Evolutionary conservation across 2,329 filamentous ascomycete species (phyloP).

Genomic region (Sclerotinia minor): DNA sequence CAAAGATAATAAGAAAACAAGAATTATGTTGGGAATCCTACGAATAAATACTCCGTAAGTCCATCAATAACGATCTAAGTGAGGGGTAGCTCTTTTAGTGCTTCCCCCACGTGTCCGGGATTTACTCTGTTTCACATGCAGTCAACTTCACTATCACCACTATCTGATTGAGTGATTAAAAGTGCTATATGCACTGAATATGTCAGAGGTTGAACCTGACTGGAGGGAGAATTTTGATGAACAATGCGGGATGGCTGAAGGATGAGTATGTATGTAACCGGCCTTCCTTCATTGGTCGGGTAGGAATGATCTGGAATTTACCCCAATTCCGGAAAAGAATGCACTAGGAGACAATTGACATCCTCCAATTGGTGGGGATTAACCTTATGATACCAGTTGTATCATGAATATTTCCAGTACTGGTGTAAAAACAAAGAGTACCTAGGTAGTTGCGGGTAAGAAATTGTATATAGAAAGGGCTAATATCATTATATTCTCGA

Average conservation of each 20-base stretch:
- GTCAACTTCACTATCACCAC: neutral
- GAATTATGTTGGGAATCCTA: neutral
- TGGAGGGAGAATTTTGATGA: neutral
- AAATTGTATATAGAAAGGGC: too few relatives aligned
- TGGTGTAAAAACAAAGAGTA: too few relatives aligned
- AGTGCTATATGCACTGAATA: neutral
- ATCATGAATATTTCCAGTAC: too few relatives aligned
- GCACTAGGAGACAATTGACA: too few relatives aligned
- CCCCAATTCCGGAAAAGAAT: too few relatives aligned
- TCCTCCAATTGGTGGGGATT: too few relatives aligned
- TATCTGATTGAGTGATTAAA: slow-evolving; percentile 21
- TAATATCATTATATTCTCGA: too few relatives aligned
- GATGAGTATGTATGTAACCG: too few relatives aligned
- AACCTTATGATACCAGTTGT: too few relatives aligned
- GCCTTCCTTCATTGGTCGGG: neutral
- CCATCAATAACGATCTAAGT: neutral
- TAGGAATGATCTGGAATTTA: too few relatives aligned
- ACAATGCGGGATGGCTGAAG: neutral
- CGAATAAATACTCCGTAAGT: slow-evolving; percentile 1
- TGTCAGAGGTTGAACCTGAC: neutral
- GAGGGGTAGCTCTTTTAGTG: slow-evolving; percentile 24
- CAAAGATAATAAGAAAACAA: neutral
- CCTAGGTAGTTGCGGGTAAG: too few relatives aligned
- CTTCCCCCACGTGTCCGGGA: neutral
- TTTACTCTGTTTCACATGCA: neutral